Evolutionary conservation across 352 stramenopile genomes (phyloP).

Genomic region (Phytophthora hibernalis): DNA sequence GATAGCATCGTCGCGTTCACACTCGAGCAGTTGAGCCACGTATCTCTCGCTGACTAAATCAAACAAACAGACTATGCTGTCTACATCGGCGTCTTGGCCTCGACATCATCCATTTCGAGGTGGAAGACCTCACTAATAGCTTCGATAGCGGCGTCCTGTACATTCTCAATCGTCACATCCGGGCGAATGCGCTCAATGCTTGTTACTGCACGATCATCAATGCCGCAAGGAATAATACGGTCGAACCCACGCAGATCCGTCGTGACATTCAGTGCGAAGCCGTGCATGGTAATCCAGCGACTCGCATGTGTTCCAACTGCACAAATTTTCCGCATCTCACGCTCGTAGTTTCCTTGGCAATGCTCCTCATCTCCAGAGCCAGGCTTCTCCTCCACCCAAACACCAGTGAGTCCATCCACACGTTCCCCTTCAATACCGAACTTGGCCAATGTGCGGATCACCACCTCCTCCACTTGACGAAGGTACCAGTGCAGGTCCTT

Average conservation of each 20-base stretch:
- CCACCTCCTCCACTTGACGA: constrained; percentile 94
- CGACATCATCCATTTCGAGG: constrained; percentile 62
- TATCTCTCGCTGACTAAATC: constrained; percentile 25
- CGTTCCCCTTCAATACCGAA: constrained; percentile 91
- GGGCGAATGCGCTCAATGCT: constrained; percentile 72
- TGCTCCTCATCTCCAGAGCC: constrained; percentile 19
- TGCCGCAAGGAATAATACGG: constrained; percentile 97
- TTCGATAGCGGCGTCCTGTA: constrained; percentile 73
- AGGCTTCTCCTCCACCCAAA: constrained; percentile 93
- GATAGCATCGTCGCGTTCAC: constrained; percentile 59
- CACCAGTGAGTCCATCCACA: constrained; percentile 93
- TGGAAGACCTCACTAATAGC: constrained; percentile 76
- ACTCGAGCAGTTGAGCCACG: constrained; percentile 32
- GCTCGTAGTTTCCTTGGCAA: constrained; percentile 42
- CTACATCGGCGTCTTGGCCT: constrained; percentile 48
- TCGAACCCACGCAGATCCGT: constrained; percentile 95
- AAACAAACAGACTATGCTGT: constrained; percentile 26
- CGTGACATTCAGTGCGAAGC: constrained; percentile 97
- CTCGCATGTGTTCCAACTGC: constrained; percentile 96
- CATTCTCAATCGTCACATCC: constrained; percentile 56
- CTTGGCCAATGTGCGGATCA: constrained; percentile 92
- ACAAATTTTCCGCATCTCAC: constrained; percentile 94
- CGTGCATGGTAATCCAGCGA: constrained; percentile 98
- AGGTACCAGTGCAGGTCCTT: constrained; percentile 99
- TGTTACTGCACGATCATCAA: constrained; percentile 91